phyloP scores from a whole-genome alignment of 2,329 filamentous ascomycete species.

The Phaeosphaeria sp. region DNA sequence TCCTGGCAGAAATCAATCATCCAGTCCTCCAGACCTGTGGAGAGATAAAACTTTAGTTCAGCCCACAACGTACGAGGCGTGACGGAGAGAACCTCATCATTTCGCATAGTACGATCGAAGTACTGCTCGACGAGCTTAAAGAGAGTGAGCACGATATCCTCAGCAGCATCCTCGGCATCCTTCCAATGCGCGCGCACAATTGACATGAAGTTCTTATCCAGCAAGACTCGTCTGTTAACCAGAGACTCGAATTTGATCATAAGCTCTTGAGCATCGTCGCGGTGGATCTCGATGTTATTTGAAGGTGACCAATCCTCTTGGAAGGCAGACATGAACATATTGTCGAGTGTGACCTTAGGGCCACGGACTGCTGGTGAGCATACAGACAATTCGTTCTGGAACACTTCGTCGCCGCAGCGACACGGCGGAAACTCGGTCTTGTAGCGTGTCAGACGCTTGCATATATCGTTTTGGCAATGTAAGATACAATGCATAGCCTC shows the following conservation, averaged over 20 bases:
- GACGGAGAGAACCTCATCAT: neutral
- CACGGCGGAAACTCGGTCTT: neutral
- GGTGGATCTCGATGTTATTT: neutral
- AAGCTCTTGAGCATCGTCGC: neutral
- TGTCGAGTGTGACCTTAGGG: neutral
- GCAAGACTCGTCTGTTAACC: neutral
- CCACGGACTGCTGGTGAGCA: neutral
- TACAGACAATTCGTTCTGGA: neutral
- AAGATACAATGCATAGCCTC: conserved; percentile 1
- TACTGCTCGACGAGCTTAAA: conserved; percentile 7
- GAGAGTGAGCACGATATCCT: neutral
- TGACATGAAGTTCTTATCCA: neutral
- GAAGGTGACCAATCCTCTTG: neutral
- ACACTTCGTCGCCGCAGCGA: neutral
- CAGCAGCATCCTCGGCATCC: neutral
- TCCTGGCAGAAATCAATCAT: neutral
- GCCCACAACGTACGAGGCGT: neutral
- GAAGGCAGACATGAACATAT: neutral
- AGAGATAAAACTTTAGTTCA: conserved; percentile 8
- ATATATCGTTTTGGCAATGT: conserved; percentile 2
- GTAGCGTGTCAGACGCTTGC: neutral
- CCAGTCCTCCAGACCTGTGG: conserved; percentile 8
- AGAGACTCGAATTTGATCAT: neutral
- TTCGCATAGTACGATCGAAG: conserved; percentile 4
- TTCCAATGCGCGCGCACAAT: neutral